A percentile compares a stretch with the other conserved stretches of the same genome.
These are phyloP conservation scores for Aleurites moluccanus DNA, from an alignment of 441 rosid genomes.

Conservation along the genomic window DNA sequence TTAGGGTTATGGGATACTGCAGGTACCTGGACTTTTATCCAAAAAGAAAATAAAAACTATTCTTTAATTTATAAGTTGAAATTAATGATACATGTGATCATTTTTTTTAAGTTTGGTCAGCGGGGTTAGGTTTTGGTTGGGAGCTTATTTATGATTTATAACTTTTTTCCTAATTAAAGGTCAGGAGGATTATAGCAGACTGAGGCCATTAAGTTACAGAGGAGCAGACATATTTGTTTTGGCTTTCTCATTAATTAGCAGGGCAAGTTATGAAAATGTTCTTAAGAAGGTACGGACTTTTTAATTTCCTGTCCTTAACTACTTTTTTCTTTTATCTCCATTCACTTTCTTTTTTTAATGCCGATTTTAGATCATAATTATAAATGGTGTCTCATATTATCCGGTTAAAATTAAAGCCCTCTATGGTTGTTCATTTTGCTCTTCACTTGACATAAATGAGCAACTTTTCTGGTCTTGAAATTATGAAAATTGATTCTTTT, in stretches of 20 bases:
- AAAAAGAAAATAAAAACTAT: background rate
- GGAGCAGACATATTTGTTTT: slow-evolving; percentile 89
- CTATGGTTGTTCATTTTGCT: slow-evolving; percentile 6
- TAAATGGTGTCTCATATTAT: slow-evolving; percentile 20
- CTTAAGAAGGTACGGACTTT: slow-evolving; percentile 73
- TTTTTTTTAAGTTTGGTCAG: background rate
- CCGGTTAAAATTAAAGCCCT: slow-evolving; percentile 16
- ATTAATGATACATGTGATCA: slow-evolving; percentile 11
- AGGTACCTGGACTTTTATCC: slow-evolving; percentile 39
- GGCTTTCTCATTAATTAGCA: slow-evolving; percentile 86
- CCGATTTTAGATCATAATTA: slow-evolving; percentile 24
- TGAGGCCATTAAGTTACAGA: slow-evolving; percentile 95
- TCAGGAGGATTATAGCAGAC: slow-evolving; percentile 95
- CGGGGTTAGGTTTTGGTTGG: slow-evolving; percentile 7
- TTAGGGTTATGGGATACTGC: slow-evolving; percentile 96
- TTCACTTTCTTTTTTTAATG: background rate
- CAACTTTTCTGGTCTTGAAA: slow-evolving; percentile 3
- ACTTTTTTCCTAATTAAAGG: slow-evolving; percentile 42
- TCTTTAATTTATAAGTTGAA: background rate
- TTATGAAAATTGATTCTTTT: background rate
- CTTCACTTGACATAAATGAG: slow-evolving; percentile 9
- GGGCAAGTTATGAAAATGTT: slow-evolving; percentile 95
- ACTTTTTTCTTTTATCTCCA: too few relatives aligned
- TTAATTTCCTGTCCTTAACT: slow-evolving; percentile 5
- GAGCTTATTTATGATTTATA: background rate